Conservation (phyloP, 257 asterid genomes). For the Gentiana straminea region DNA sequence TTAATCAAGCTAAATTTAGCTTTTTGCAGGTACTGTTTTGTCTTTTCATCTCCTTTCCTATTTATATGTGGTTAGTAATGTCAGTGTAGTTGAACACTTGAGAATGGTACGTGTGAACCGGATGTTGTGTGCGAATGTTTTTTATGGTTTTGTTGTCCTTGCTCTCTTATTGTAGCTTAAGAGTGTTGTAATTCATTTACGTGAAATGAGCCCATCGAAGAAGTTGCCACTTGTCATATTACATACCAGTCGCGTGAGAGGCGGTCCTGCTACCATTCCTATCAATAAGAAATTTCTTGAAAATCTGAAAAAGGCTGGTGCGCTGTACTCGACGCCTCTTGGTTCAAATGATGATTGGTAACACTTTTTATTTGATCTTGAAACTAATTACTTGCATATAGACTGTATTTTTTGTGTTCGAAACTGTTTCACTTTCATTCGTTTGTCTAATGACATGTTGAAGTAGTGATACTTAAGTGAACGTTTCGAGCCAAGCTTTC, state of each 20-base stretch:
- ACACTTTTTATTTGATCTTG: no score
- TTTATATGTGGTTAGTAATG: neutral
- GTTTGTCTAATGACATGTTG: no score
- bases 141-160: conserved; percentile 9
- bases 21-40: conserved; percentile 44
- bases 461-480: no score
- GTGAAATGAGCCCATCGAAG: conserved; percentile 51
- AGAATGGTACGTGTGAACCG: neutral
- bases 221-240: conserved; percentile 77
- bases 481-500: no score
- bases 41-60: neutral
- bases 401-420: no score
- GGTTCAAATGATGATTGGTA: conserved; percentile 99
- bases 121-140: neutral
- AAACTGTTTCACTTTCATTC: no score
- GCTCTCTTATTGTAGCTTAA: conserved; percentile 40
- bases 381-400: no score
- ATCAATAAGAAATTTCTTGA: conserved; percentile 64
- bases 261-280: conserved; percentile 80
- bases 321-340: conserved; percentile 71
- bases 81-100: neutral
- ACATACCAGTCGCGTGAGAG: conserved; percentile 60
- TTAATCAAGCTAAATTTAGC: conserved; percentile 34
- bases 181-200: conserved; percentile 46
- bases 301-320: conserved; percentile 68